These are phyloP conservation scores for Trichomonas vaginalis DNA, from an alignment of 208 protist species.

Conservation along the genomic window DNA sequence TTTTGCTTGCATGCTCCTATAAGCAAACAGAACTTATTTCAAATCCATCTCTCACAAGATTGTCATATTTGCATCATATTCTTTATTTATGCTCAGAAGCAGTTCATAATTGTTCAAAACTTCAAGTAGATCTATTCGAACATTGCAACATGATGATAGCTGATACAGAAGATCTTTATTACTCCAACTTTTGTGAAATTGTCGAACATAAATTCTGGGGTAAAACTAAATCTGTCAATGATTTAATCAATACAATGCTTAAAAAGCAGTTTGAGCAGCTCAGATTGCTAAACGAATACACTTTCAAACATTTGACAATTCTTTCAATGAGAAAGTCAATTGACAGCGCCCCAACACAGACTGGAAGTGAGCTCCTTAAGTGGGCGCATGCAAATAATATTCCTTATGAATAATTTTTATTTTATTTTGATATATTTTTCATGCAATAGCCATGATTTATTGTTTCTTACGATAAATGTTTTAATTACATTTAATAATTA, in stretches of 20 bases:
- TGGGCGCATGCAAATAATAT: background rate
- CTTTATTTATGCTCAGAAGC: background rate
- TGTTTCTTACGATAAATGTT: background rate
- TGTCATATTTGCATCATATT: background rate
- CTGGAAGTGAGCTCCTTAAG: background rate
- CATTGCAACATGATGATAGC: background rate
- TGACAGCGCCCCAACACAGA: background rate
- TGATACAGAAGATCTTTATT: background rate
- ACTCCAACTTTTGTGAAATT: background rate
- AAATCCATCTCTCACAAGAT: background rate
- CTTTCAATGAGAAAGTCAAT: background rate
- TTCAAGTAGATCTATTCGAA: background rate
- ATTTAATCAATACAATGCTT: background rate
- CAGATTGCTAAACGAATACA: background rate
- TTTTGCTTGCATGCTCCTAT: background rate
- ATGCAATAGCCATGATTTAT: background rate
- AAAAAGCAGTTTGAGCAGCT: background rate
- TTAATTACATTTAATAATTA: background rate
- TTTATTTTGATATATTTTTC: background rate
- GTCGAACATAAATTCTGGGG: background rate
- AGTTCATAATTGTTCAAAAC: background rate
- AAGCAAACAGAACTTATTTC: background rate
- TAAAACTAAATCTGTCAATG: background rate
- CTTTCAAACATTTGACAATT: background rate
- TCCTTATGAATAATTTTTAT: background rate